phyloP scores from a whole-genome alignment of 2,329 filamentous ascomycete species.

The Emmonsiellopsis sp. region DNA sequence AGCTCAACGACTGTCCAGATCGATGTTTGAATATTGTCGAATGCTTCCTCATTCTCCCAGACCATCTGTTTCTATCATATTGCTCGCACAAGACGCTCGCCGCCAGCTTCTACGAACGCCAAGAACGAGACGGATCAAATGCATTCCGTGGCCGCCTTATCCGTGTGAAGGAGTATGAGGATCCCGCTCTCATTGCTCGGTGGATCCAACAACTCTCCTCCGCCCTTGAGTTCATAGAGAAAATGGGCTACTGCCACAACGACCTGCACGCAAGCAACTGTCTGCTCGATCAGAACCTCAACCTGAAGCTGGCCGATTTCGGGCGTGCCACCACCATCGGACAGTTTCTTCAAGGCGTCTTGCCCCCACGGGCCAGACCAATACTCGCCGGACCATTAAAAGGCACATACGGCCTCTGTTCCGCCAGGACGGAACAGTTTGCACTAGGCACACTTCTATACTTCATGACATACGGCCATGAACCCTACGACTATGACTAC shows the following conservation, averaged over 20 bases:
- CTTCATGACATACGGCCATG: slow-evolving; percentile 16
- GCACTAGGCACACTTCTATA: slow-evolving; percentile 14
- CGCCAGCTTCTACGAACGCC: slow-evolving; percentile 4
- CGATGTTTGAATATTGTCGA: slow-evolving; percentile 11
- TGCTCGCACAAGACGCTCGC: slow-evolving; percentile 3
- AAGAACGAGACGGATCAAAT: slow-evolving; percentile 9
- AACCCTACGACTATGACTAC: slow-evolving; percentile 5
- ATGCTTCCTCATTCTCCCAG: slow-evolving; percentile 11
- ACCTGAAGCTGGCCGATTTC: slow-evolving; percentile 13
- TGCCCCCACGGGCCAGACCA: slow-evolving; percentile 10
- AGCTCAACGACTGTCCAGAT: slow-evolving; percentile 8
- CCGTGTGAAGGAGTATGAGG: slow-evolving; percentile 11
- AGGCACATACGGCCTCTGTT: slow-evolving; percentile 15
- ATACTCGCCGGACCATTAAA: slow-evolving; percentile 11
- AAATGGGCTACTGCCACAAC: slow-evolving; percentile 13
- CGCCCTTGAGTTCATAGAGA: slow-evolving; percentile 14
- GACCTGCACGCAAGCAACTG: slow-evolving; percentile 8
- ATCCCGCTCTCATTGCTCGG: slow-evolving; percentile 13
- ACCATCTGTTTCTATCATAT: slow-evolving; percentile 13
- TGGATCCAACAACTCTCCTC: slow-evolving; percentile 14
- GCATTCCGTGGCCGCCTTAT: slow-evolving; percentile 6
- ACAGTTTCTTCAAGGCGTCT: slow-evolving; percentile 8
- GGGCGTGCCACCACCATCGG: slow-evolving; percentile 13
- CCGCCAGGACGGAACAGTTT: slow-evolving; percentile 16
- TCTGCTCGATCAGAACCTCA: slow-evolving; percentile 11